These are phyloP conservation scores for Candida loeiensis DNA, from an alignment of 805 yeast genomes.

Conservation along the genomic window DNA sequence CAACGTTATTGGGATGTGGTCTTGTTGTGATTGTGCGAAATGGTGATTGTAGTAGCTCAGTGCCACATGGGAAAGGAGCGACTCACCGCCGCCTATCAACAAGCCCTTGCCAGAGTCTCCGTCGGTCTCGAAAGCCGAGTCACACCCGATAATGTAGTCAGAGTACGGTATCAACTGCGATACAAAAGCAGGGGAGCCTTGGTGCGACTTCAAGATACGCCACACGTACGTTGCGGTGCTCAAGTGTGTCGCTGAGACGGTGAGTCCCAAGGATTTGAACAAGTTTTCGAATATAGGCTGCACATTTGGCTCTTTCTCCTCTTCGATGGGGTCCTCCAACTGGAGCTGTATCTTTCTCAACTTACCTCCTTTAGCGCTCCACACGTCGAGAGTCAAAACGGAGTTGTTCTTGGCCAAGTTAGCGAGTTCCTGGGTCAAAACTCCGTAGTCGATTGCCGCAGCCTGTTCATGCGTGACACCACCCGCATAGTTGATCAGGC, in stretches of 20 bases:
- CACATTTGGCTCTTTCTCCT: conserved; percentile 7
- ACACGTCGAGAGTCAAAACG: conserved; percentile 56
- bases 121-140: conserved; percentile 59
- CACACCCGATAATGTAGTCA: conserved; percentile 79
- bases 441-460: conserved; percentile 38
- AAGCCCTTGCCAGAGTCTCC: conserved; percentile 49
- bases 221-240: conserved; percentile 78
- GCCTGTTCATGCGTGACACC: conserved; percentile 32
- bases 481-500: conserved; percentile 36
- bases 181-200: conserved; percentile 73
- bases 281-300: conserved; percentile 22
- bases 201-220: conserved; percentile 74
- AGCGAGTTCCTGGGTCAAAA: conserved; percentile 41
- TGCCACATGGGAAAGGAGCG: conserved; percentile 64
- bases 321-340: conserved; percentile 12
- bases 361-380: conserved; percentile 86
- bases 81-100: conserved; percentile 84
- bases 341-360: conserved; percentile 30
- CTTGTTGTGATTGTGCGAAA: conserved; percentile 28
- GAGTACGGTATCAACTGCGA: conserved; percentile 83
- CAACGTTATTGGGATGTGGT: conserved; percentile 37
- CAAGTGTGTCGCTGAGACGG: conserved; percentile 75
- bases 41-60: conserved; percentile 52
- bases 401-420: conserved; percentile 30
- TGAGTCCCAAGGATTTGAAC: conserved; percentile 57